These are phyloP conservation scores for Crithidia thermophila DNA, from an alignment of 208 protist species.

Conservation along the genomic window DNA sequence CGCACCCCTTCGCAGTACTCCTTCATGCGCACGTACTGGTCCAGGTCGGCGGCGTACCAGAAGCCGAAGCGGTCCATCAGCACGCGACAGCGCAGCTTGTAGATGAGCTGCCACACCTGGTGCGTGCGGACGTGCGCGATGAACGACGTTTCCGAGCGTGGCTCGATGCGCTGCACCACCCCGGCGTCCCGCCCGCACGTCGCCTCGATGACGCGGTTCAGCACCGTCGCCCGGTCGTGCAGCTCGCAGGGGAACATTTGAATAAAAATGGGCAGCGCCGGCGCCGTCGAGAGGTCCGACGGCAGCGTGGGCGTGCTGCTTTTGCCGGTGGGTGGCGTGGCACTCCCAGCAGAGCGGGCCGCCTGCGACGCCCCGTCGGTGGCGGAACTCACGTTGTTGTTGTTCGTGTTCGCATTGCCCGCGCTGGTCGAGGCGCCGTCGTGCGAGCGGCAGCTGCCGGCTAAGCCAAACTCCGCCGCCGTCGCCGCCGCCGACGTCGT, in stretches of 20 bases:
- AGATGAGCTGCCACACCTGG: slow-evolving; percentile 55
- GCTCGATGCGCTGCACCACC: slow-evolving; percentile 57
- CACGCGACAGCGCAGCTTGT: slow-evolving; percentile 71
- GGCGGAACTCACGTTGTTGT: not conserved
- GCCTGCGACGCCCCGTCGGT: too few species aligned
- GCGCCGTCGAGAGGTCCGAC: slow-evolving; percentile 9
- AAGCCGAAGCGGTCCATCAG: slow-evolving; percentile 85
- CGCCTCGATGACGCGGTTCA: slow-evolving; percentile 72
- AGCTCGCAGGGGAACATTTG: slow-evolving; percentile 88
- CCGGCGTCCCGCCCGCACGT: slow-evolving; percentile 37
- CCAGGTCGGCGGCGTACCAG: slow-evolving; percentile 64
- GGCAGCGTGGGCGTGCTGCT: not conserved
- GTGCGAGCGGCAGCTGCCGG: slow-evolving; percentile 19
- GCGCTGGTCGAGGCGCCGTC: slow-evolving; percentile 20
- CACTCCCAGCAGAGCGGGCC: slow-evolving; percentile 16
- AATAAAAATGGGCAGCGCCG: slow-evolving; percentile 59
- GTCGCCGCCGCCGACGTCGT: too few species aligned
- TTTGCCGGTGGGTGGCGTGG: slow-evolving; percentile 3
- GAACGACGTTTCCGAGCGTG: slow-evolving; percentile 78
- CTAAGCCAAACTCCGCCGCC: not conserved
- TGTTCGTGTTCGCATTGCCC: too few species aligned
- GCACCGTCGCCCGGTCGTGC: slow-evolving; percentile 49
- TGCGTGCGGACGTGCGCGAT: slow-evolving; percentile 60
- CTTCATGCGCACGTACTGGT: slow-evolving; percentile 70
- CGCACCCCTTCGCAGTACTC: slow-evolving; percentile 79